phyloP scores from a whole-genome alignment of 2,329 filamentous ascomycete species.

The Simplicillium aogashimaense region DNA sequence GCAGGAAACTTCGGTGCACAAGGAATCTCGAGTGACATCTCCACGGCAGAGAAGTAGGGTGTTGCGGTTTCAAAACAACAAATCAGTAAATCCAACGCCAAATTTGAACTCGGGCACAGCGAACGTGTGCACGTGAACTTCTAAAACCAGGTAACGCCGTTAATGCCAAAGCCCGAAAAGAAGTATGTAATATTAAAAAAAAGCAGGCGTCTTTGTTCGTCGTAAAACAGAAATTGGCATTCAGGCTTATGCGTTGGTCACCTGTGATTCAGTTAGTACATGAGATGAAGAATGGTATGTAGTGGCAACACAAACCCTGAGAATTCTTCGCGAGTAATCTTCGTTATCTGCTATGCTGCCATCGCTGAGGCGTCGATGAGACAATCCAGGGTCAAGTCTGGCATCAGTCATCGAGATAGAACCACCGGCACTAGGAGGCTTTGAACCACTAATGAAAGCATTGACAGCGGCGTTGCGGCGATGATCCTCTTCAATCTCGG shows the following conservation, averaged over 20 bases:
- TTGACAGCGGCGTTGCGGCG: constrained; percentile 71
- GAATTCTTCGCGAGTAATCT: constrained; percentile 91
- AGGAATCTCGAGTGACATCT: no score
- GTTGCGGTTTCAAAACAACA: no score
- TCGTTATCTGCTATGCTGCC: constrained; percentile 96
- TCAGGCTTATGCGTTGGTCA: not conserved
- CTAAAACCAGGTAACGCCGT: constrained; percentile 23
- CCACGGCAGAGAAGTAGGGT: no score
- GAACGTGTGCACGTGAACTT: no score
- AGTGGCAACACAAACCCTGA: constrained; percentile 59
- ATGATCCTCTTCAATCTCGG: constrained; percentile 75
- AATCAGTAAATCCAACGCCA: constrained; percentile 23
- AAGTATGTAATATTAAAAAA: not conserved
- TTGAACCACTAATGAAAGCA: constrained; percentile 58
- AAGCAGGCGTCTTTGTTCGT: not conserved
- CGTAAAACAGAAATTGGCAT: constrained; percentile 6
- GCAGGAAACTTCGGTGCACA: no score
- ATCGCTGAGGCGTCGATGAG: constrained; percentile 76
- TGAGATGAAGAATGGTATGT: not conserved
- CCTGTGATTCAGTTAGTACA: not conserved
- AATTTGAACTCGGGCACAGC: no score
- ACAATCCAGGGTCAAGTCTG: constrained; percentile 78
- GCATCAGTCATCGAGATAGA: constrained; percentile 68
- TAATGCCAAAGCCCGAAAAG: constrained; percentile 22
- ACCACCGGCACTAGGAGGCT: constrained; percentile 51